A percentile compares a stretch with the other conserved stretches of the same genome.
Conservation (phyloP, 371 early-diverging fungal genomes). For the Circinella minor region DNA sequence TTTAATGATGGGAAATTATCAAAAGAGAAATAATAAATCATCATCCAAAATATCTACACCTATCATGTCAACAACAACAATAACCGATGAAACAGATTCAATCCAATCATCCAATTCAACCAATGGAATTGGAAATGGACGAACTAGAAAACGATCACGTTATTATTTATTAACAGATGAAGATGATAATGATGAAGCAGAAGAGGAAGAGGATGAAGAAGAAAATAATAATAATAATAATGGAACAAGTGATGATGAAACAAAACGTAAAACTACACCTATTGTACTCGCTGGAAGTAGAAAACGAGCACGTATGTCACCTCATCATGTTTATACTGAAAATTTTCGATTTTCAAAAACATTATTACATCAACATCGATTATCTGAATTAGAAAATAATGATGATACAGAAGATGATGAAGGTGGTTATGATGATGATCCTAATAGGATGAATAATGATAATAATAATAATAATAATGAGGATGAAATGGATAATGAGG, state of each 20-base stretch:
- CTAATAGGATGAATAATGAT: not conserved
- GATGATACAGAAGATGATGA: not conserved
- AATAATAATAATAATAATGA: not conserved
- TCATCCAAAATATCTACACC: not conserved
- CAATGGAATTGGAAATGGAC: not conserved
- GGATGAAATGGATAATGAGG: not conserved
- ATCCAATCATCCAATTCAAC: slow-evolving; percentile 16
- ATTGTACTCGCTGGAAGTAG: slow-evolving; percentile 22
- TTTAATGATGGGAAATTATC: slow-evolving; percentile 51
- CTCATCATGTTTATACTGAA: not conserved
- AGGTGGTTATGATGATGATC: not conserved
- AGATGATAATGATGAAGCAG: slow-evolving; percentile 21
- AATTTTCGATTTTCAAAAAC: not conserved
- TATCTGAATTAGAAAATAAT: not conserved
- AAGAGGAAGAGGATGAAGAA: not conserved
- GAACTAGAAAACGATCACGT: slow-evolving; percentile 7
- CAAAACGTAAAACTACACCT: slow-evolving; percentile 8
- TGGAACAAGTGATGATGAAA: slow-evolving; percentile 12
- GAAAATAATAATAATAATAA: not conserved
- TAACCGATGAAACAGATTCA: slow-evolving; percentile 21
- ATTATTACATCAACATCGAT: not conserved
- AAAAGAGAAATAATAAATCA: slow-evolving; percentile 24
- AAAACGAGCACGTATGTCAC: slow-evolving; percentile 14
- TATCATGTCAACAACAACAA: not conserved
- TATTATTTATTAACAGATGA: slow-evolving; percentile 12